Percentiles rank a stretch among this genome's conserved stretches.
phyloP scores from a whole-genome alignment of 352 stramenopile species.

The Pythium dissimile region DNA sequence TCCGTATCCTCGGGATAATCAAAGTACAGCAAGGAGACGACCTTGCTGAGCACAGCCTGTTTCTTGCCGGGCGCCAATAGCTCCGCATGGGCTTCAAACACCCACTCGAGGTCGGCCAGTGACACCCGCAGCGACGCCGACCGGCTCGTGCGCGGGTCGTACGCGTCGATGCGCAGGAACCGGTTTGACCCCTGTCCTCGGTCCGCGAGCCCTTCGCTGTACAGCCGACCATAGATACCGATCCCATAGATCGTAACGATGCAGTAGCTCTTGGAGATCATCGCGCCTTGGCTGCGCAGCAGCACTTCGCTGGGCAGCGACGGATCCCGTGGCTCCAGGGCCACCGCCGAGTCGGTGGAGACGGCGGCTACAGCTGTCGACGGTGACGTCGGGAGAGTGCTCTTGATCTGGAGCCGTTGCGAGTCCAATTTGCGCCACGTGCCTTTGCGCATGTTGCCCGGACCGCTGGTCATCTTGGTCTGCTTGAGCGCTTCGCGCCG shows the following conservation, averaged over 20 bases:
- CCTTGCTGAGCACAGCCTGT: slow-evolving; percentile 40
- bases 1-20: slow-evolving; percentile 32
- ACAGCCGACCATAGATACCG: slow-evolving; percentile 53
- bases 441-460: slow-evolving; percentile 22
- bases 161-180: slow-evolving; percentile 47
- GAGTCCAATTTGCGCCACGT: slow-evolving; percentile 48
- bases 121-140: slow-evolving; percentile 34
- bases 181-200: slow-evolving; percentile 30
- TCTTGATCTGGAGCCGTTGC: slow-evolving; percentile 32
- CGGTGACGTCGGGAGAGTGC: neutral
- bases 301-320: slow-evolving; percentile 27
- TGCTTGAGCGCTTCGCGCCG: neutral
- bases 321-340: slow-evolving; percentile 4
- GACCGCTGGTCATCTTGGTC: slow-evolving; percentile 38
- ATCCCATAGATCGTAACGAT: slow-evolving; percentile 56
- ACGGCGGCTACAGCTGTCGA: no score
- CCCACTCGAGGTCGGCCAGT: slow-evolving; percentile 50
- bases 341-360: no score
- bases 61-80: slow-evolving; percentile 53
- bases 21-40: slow-evolving; percentile 64
- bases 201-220: slow-evolving; percentile 39
- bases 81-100: slow-evolving; percentile 41
- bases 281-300: slow-evolving; percentile 38
- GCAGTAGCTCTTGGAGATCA: slow-evolving; percentile 65
- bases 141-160: slow-evolving; percentile 37